Evolutionary conservation across 1,284 basidiomycete genomes (phyloP).

Genomic region (Heterobasidion irregulare): DNA sequence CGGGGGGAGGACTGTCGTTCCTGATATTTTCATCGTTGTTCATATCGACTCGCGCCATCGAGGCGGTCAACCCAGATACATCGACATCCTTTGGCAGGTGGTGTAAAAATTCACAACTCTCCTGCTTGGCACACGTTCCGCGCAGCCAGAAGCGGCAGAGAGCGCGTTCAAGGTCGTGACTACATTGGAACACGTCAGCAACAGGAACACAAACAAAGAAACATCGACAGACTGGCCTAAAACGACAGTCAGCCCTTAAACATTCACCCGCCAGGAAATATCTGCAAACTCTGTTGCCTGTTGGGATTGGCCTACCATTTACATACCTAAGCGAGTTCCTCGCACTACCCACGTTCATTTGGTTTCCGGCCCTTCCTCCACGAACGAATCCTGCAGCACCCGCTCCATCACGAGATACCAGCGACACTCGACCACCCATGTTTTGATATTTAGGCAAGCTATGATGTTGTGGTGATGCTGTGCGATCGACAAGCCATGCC

Average conservation of each 20-base stretch:
- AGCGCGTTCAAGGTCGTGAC: slow-evolving; percentile 87
- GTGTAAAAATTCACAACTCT: slow-evolving; percentile 86
- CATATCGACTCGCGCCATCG: slow-evolving; percentile 65
- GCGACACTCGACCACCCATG: slow-evolving; percentile 53
- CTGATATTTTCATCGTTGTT: slow-evolving; percentile 33
- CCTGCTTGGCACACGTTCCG: slow-evolving; percentile 92
- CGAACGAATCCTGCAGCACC: slow-evolving; percentile 22
- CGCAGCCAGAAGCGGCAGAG: slow-evolving; percentile 97
- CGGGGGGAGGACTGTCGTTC: slow-evolving; percentile 39
- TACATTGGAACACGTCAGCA: slow-evolving; percentile 19
- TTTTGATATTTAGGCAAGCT: slow-evolving; percentile 43
- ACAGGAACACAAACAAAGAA: slow-evolving; percentile 1
- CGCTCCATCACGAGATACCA: slow-evolving; percentile 46
- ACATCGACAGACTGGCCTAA: slow-evolving; percentile 57
- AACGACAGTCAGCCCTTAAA: slow-evolving; percentile 91
- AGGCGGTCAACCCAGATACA: slow-evolving; percentile 54
- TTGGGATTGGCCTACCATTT: slow-evolving; percentile 48
- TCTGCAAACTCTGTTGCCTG: slow-evolving; percentile 79
- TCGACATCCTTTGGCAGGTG: slow-evolving; percentile 79
- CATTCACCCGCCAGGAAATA: slow-evolving; percentile 98
- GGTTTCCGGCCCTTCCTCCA: slow-evolving; percentile 37
- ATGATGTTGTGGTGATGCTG: slow-evolving; percentile 36
- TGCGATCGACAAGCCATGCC: slow-evolving; percentile 82
- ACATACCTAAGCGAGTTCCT: slow-evolving; percentile 40
- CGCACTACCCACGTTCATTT: slow-evolving; percentile 27